A percentile compares a stretch with the other conserved stretches of the same genome.
Conservation (phyloP, 225 moss, liverwort and hornwort species). For the Lunularia cruciata region DNA sequence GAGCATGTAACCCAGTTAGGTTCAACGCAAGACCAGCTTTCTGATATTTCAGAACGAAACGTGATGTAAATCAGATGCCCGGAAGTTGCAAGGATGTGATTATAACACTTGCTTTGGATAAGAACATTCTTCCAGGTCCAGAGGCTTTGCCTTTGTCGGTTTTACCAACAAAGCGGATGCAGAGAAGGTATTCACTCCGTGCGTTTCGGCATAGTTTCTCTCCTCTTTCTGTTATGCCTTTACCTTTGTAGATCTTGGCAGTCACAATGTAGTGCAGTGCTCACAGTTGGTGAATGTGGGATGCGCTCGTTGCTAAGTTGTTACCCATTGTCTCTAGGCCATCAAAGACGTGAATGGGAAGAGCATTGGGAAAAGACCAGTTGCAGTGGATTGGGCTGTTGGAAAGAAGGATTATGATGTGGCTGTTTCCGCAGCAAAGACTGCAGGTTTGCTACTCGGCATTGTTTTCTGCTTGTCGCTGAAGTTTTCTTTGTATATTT, state of each 20-base stretch:
- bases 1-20: no score
- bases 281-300: no score
- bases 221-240: background rate
- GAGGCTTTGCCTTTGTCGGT: constrained; percentile 95
- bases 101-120: no score
- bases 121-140: no score
- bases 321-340: constrained; percentile 46
- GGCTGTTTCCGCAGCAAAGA: constrained; percentile 40
- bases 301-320: background rate
- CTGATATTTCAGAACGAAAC: no score
- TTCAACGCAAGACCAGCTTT: no score
- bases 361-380: constrained; percentile 75
- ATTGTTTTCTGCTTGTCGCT: no score
- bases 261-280: background rate
- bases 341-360: constrained; percentile 79
- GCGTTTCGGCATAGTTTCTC: background rate
- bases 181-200: constrained; percentile 55
- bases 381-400: constrained; percentile 95
- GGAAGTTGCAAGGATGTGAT: no score
- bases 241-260: no score
- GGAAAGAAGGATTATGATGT: constrained; percentile 84
- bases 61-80: no score
- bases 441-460: constrained; percentile 44
- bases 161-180: constrained; percentile 87
- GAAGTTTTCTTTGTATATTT: background rate